phyloP scores from a whole-genome alignment of 2,329 filamentous ascomycete genomes.

The Sporothrix phasma region DNA sequence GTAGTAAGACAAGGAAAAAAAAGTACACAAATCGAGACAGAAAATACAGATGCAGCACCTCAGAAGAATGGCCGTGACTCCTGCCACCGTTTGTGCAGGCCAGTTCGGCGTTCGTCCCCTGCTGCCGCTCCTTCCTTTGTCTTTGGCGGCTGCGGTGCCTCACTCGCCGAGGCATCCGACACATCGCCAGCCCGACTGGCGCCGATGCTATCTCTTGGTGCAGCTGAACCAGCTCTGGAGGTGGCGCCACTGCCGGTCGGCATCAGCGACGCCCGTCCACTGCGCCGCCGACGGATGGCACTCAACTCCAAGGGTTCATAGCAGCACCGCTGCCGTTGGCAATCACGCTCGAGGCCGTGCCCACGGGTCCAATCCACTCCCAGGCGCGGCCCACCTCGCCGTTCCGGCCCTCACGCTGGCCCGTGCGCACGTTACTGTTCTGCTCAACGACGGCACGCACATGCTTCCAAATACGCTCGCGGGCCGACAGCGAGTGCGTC shows the following conservation, averaged over 20 bases:
- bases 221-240: constrained; percentile 29
- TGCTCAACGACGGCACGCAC: constrained; percentile 80
- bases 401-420: constrained; percentile 56
- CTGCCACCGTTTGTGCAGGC: constrained; percentile 31
- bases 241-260: constrained; percentile 28
- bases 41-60: not conserved
- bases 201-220: constrained; percentile 17
- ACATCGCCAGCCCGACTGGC: constrained; percentile 28
- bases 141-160: constrained; percentile 29
- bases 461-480: constrained; percentile 74
- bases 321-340: constrained; percentile 22
- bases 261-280: constrained; percentile 41
- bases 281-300: constrained; percentile 36
- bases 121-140: constrained; percentile 28
- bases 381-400: constrained; percentile 57
- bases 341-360: constrained; percentile 27
- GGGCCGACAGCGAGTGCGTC: constrained; percentile 64
- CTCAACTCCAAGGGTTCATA: constrained; percentile 7
- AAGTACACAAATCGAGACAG: not conserved
- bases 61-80: constrained; percentile 27
- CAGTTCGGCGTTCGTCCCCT: constrained; percentile 23
- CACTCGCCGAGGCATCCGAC: not conserved
- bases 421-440: constrained; percentile 80
- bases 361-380: constrained; percentile 58
- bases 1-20: not conserved